phyloP scores from a whole-genome alignment of 176 grass and related monocot genomes.

The Eremochloa ophiuroides region DNA sequence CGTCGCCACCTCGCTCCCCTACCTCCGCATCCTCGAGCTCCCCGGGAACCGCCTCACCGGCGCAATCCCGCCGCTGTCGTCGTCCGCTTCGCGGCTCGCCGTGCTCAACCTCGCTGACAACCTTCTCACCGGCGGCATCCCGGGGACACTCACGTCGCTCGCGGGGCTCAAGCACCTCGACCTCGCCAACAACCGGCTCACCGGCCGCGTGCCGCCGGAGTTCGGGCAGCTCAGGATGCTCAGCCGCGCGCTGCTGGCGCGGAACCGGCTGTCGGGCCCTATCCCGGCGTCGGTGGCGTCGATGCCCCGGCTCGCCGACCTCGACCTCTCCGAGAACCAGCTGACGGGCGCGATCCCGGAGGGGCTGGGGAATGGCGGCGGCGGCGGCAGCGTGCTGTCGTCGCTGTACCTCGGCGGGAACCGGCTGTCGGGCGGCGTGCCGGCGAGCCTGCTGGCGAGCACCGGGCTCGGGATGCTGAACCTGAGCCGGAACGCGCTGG shows the following conservation, averaged over 20 bases:
- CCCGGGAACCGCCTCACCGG: constrained; percentile 72
- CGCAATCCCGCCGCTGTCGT: constrained; percentile 36
- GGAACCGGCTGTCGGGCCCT: constrained; percentile 65
- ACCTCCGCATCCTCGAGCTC: constrained; percentile 83
- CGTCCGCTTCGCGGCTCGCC: constrained; percentile 56
- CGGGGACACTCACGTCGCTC: constrained; percentile 42
- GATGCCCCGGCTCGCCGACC: constrained; percentile 69
- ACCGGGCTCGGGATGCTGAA: constrained; percentile 79
- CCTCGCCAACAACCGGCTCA: constrained; percentile 73
- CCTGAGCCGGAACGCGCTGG: constrained; percentile 79
- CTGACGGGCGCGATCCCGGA: constrained; percentile 54
- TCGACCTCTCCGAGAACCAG: constrained; percentile 80
- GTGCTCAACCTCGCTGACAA: constrained; percentile 96
- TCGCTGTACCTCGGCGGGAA: constrained; percentile 70
- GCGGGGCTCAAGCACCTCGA: constrained; percentile 76
- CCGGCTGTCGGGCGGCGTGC: constrained; percentile 53
- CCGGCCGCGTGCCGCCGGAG: constrained; percentile 46
- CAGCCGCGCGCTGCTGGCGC: constrained; percentile 71
- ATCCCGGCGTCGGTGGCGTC: constrained; percentile 55
- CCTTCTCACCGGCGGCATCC: constrained; percentile 51
- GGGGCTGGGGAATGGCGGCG: constrained; percentile 32
- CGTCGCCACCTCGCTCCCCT: constrained; percentile 49
- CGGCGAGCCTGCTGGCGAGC: constrained; percentile 43
- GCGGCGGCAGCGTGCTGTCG: constrained; percentile 40
- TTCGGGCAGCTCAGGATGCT: constrained; percentile 65